phyloP scores from a whole-genome alignment of 106 monocot genomes.

The Acorus gramineus region DNA sequence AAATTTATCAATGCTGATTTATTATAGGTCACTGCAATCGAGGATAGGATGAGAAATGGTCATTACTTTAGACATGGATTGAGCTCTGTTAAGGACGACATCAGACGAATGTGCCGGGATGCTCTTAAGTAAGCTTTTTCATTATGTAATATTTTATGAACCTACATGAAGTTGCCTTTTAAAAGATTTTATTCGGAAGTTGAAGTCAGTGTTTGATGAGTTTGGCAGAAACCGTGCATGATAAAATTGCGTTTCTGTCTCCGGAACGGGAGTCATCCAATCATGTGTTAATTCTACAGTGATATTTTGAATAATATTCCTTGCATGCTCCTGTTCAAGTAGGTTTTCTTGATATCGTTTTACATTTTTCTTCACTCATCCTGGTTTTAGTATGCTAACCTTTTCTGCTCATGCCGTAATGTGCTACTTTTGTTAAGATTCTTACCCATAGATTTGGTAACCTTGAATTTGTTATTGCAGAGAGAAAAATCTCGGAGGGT shows the following conservation, averaged over 20 bases:
- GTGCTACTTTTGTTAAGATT: not conserved
- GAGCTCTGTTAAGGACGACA: slow-evolving; percentile 77
- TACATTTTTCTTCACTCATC: not conserved
- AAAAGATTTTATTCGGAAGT: no score
- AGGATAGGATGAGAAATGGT: slow-evolving; percentile 85
- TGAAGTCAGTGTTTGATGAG: no score
- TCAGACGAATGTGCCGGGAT: slow-evolving; percentile 84
- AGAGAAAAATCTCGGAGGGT: slow-evolving; percentile 39
- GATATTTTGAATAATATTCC: no score
- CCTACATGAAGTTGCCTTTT: no score
- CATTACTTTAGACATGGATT: slow-evolving; percentile 81
- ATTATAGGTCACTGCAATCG: slow-evolving; percentile 70
- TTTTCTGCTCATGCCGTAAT: not conserved
- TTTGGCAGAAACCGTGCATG: no score
- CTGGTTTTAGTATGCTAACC: not conserved
- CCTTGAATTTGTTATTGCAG: slow-evolving; percentile 22
- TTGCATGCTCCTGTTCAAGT: no score
- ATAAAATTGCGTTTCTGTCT: no score
- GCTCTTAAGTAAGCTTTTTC: slow-evolving; percentile 61
- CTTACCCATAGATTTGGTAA: not conserved
- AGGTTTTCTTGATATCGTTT: no score
- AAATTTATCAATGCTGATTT: not conserved
- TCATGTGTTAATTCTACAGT: no score
- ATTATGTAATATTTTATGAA: not conserved
- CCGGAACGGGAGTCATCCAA: no score